Evolutionary conservation across 352 stramenopile species (phyloP).

Genomic region (Pythium insidiosum): DNA sequence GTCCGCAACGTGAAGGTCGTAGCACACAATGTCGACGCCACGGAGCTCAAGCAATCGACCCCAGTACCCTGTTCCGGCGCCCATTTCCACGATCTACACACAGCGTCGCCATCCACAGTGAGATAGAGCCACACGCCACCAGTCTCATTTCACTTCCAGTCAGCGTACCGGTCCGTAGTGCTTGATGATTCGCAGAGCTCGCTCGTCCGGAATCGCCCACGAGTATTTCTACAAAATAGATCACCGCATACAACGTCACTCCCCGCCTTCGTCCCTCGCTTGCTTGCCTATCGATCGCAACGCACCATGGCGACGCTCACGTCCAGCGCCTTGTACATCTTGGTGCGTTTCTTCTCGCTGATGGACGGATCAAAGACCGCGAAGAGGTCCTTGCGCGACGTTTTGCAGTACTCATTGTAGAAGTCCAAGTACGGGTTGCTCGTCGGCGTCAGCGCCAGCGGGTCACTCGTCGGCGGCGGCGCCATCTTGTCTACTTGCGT

Average conservation of each 20-base stretch:
- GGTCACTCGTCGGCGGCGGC: conserved; percentile 11
- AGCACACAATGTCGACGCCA: conserved; percentile 83
- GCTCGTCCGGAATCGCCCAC: conserved; percentile 89
- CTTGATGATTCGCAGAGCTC: conserved; percentile 86
- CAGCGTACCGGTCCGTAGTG: conserved; percentile 74
- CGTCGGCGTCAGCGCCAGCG: conserved; percentile 38
- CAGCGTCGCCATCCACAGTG: conserved; percentile 2
- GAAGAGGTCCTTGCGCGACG: conserved; percentile 45
- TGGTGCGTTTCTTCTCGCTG: conserved; percentile 49
- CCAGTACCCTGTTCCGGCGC: conserved; percentile 88
- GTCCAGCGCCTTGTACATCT: conserved; percentile 69
- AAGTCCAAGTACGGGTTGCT: conserved; percentile 84
- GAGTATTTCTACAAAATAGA: conserved; percentile 86
- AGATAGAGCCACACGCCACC: conserved; percentile 1
- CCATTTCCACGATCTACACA: conserved; percentile 86
- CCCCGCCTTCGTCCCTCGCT: too few relatives aligned
- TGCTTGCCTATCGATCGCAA: too few relatives aligned
- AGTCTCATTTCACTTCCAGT: neutral
- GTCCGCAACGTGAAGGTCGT: conserved; percentile 72
- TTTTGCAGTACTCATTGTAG: conserved; percentile 57
- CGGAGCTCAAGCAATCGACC: conserved; percentile 64
- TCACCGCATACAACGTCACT: too few relatives aligned
- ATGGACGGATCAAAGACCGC: conserved; percentile 66
- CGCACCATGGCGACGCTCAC: conserved; percentile 74
- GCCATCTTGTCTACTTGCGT: too few relatives aligned